Percentiles rank a stretch among this genome's conserved stretches.
Conservation (phyloP, 306 rosid species). For the Vachellia pachyceras region DNA sequence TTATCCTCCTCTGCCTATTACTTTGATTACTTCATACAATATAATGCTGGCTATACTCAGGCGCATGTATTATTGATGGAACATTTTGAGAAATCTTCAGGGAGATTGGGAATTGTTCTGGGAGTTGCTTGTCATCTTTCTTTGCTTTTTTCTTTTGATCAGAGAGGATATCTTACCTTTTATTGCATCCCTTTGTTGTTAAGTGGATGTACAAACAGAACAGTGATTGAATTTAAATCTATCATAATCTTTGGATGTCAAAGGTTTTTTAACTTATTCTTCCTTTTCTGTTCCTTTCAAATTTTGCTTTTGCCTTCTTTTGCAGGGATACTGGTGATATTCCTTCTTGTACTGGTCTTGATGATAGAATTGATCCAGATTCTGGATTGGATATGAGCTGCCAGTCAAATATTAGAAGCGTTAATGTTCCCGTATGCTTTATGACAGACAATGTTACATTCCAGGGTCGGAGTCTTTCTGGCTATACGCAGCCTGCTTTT, state of each 20-base stretch:
- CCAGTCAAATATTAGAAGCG: slow-evolving; percentile 56
- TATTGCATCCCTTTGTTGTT: slow-evolving; percentile 4
- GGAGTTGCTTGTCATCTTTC: slow-evolving; percentile 6
- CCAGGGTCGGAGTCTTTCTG: slow-evolving; percentile 52
- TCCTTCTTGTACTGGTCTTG: slow-evolving; percentile 48
- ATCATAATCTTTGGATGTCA: neutral
- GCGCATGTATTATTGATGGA: neutral
- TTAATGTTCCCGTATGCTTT: slow-evolving; percentile 50
- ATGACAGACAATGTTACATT: slow-evolving; percentile 48
- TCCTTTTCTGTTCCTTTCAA: neutral
- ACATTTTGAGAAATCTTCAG: neutral
- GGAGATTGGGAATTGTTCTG: neutral
- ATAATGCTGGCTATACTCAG: neutral
- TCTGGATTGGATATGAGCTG: slow-evolving; percentile 68
- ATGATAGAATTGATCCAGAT: slow-evolving; percentile 49
- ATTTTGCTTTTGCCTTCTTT: slow-evolving; percentile 34
- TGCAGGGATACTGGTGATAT: slow-evolving; percentile 43
- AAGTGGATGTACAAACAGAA: neutral
- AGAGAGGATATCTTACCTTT: slow-evolving; percentile 4
- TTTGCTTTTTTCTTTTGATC: neutral
- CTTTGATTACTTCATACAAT: no score
- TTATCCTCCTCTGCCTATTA: neutral
- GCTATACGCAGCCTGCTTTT: slow-evolving; percentile 54
- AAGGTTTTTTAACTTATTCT: neutral
- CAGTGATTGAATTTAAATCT: neutral